Evolutionary conservation across 106 monocot genomes (phyloP).

Genomic region (Dactylorhiza incarnata): DNA sequence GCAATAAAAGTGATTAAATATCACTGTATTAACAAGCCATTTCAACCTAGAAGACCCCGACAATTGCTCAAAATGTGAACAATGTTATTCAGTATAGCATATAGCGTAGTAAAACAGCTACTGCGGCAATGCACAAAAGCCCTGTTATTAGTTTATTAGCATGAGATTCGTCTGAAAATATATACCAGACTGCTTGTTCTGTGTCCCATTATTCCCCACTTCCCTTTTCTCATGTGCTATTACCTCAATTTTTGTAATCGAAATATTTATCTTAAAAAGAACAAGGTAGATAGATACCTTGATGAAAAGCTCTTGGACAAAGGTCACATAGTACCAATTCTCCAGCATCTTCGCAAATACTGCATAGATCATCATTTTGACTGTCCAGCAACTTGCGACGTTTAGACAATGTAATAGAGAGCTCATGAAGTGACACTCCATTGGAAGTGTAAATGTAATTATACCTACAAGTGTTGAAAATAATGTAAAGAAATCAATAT

Average conservation of each 20-base stretch:
- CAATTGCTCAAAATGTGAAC: not conserved
- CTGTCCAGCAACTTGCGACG: conserved; percentile 37
- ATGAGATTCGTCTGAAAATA: not conserved
- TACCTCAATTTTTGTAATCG: not conserved
- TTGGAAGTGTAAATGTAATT: conserved; percentile 96
- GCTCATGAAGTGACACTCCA: conserved; percentile 95
- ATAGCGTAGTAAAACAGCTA: not conserved
- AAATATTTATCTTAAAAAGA: not conserved
- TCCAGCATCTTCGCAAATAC: conserved; percentile 90
- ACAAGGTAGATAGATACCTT: conserved; percentile 29
- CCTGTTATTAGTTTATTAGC: not conserved
- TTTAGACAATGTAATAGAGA: conserved; percentile 78
- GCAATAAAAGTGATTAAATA: conserved; percentile 7
- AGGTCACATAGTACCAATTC: conserved; percentile 86
- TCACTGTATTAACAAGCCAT: not conserved
- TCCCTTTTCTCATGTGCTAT: not conserved
- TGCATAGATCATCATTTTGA: conserved; percentile 90
- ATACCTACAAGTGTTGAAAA: conserved; percentile 40
- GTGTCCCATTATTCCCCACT: not conserved
- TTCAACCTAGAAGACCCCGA: not conserved
- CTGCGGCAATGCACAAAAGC: not conserved
- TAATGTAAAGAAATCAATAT: conserved; percentile 1
- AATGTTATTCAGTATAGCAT: not conserved
- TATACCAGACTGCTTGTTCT: not conserved
- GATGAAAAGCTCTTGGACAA: conserved; percentile 93